A percentile compares a stretch with the other conserved stretches of the same genome.
Conservation (phyloP, 2,329 filamentous ascomycete genomes). For the Thelonectria discophora region DNA sequence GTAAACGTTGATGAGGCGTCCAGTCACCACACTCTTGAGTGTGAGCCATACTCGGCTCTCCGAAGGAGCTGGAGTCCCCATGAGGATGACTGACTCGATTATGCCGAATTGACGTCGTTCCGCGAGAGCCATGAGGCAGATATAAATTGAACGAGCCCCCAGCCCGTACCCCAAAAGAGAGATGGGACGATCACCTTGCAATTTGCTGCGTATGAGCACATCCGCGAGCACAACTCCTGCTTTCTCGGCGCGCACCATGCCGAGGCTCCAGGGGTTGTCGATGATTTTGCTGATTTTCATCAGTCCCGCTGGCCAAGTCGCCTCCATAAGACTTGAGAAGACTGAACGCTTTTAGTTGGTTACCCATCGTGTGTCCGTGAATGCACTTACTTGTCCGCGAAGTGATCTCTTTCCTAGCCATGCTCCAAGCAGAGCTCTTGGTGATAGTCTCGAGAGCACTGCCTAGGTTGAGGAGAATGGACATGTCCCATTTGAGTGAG, state of each 20-base stretch:
- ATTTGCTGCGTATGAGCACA: slow-evolving; percentile 76
- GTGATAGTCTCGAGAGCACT: slow-evolving; percentile 80
- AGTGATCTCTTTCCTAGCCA: slow-evolving; percentile 65
- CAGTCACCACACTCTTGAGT: slow-evolving; percentile 80
- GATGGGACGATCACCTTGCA: slow-evolving; percentile 83
- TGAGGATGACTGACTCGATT: slow-evolving; percentile 84
- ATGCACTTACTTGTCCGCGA: slow-evolving; percentile 56
- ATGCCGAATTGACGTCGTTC: slow-evolving; percentile 85
- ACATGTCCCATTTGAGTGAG: slow-evolving; percentile 83
- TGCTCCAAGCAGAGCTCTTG: slow-evolving; percentile 81
- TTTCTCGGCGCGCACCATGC: slow-evolving; percentile 80
- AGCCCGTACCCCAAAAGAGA: slow-evolving; percentile 85
- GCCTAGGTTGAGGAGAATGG: slow-evolving; percentile 80
- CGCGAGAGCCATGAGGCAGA: slow-evolving; percentile 81
- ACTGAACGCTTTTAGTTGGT: slow-evolving; percentile 46
- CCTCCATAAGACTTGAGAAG: slow-evolving; percentile 65
- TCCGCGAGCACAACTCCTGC: slow-evolving; percentile 78
- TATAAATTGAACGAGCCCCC: slow-evolving; percentile 83
- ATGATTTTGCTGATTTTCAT: slow-evolving; percentile 77
- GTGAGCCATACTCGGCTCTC: slow-evolving; percentile 77
- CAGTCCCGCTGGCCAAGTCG: slow-evolving; percentile 69
- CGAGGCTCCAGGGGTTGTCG: slow-evolving; percentile 83
- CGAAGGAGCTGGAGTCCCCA: slow-evolving; percentile 82
- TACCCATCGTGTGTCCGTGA: not conserved
- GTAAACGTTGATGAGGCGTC: slow-evolving; percentile 89